A percentile compares a stretch with the other conserved stretches of the same genome.
Evolutionary conservation across 768 basidiomycete genomes (phyloP).

Genomic region (Nidularia pulvinata): DNA sequence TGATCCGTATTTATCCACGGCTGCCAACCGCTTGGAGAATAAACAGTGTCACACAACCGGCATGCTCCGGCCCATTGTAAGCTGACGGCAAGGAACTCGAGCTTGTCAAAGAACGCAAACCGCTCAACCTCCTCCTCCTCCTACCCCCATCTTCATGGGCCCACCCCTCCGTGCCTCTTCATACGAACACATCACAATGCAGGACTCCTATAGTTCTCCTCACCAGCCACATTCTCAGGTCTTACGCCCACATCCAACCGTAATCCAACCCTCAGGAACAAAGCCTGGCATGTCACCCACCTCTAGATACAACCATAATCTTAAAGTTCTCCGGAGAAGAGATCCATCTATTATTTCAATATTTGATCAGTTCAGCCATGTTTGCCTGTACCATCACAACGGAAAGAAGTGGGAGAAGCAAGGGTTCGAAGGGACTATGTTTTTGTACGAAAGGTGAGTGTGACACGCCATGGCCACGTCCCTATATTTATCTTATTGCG

Average conservation of each 20-base stretch:
- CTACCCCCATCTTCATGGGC: no score
- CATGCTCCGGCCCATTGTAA: no score
- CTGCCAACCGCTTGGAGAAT: no score
- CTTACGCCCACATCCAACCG: constrained; percentile 7
- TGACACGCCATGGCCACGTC: background rate
- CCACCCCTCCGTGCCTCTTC: no score
- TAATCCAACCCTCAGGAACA: constrained; percentile 17
- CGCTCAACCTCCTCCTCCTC: no score
- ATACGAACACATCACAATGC: no score
- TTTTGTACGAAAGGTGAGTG: constrained; percentile 81
- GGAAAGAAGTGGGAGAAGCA: constrained; percentile 80
- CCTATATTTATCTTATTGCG: background rate
- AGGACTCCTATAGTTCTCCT: no score
- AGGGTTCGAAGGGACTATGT: constrained; percentile 88
- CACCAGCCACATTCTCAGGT: background rate
- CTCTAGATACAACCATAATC: constrained; percentile 72
- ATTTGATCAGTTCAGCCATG: constrained; percentile 88
- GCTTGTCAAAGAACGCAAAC: no score
- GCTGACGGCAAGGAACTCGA: no score
- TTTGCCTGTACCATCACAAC: constrained; percentile 79
- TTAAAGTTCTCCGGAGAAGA: constrained; percentile 76
- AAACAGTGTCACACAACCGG: no score
- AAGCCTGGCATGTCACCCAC: constrained; percentile 60
- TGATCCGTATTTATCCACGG: no score
- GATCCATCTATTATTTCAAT: constrained; percentile 81